Evolutionary conservation across 1,139 yeast genomes (phyloP), one percentile per base, ranked within the genome.

Genomic region (Debaryomyces robertsiae): DNA sequence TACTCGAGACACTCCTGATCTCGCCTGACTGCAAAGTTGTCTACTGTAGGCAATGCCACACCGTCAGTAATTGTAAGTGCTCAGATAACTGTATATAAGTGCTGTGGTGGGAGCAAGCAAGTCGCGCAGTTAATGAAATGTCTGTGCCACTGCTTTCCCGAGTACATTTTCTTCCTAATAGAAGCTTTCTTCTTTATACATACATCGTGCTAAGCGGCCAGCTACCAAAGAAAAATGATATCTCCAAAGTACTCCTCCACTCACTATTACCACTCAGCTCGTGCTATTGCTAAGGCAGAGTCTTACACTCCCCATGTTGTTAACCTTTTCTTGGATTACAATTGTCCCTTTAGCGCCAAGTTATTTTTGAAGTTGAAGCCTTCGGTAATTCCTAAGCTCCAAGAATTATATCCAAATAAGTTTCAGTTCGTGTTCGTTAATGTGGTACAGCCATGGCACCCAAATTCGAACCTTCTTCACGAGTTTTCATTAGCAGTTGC

Each of bases 381-480:
- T 10, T 67, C 69, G 17, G 72, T 86, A 11, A 70, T 82, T 30
- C 89, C 90, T 4, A 49, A 61, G 28, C 62, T 82, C 40, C 72
- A 78, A 39, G 47, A 62, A 36, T 60, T 67, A 39, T 67, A 73
- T 46, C 79, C 82, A 0, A 73, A 71, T 40, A 60, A 72, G 46
- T 79, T 82, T 53, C 81, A 80, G 52, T 70, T 83, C 44, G 75
- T 77, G 3, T 74, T 77, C 57, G 74, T 83, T 47, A 82, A 85
- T 51, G 89, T 83, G 27, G 70, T 84, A 28, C 95, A 88, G 61
- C 93, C 94, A 49, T 88, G 95, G 95, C 96, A 88, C 58, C 82
- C 93, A 24, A 75, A 79, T 40, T 82, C 91, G 1, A 75, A 77
- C 7, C 65, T 79, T 36, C 69, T 82, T 34, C 82, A 84, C 55